A percentile compares a stretch with the other conserved stretches of the same genome.
phyloP scores from a whole-genome alignment of 2,329 filamentous ascomycete species.

The Ceratocystiopsis brevicomis region DNA sequence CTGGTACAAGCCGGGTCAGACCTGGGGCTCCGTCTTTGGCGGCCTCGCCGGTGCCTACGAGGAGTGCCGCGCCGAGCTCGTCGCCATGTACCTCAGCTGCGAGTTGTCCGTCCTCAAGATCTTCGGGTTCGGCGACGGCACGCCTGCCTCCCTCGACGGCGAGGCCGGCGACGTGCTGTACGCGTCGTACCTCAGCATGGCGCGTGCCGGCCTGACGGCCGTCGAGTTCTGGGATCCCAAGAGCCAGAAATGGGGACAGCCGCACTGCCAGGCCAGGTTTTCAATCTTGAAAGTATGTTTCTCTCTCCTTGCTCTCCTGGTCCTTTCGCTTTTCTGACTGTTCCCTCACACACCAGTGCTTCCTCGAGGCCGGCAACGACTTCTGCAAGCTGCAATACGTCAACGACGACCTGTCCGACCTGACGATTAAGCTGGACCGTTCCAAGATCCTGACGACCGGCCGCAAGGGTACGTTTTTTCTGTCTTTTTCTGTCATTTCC shows the following conservation, averaged over 20 bases:
- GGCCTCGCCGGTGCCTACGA: constrained; percentile 77
- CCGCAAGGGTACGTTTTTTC: constrained; percentile 33
- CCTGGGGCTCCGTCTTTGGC: constrained; percentile 85
- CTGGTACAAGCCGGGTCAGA: constrained; percentile 91
- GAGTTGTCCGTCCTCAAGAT: constrained; percentile 79
- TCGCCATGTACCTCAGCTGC: constrained; percentile 79
- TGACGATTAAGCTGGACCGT: constrained; percentile 68
- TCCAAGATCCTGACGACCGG: constrained; percentile 72
- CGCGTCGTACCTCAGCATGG: constrained; percentile 80
- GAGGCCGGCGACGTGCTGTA: constrained; percentile 79
- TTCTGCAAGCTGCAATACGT: constrained; percentile 69
- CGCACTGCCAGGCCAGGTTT: constrained; percentile 81
- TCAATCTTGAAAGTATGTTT: constrained; percentile 47
- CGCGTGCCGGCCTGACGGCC: constrained; percentile 70
- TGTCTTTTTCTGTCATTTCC: background rate
- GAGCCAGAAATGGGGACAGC: constrained; percentile 77
- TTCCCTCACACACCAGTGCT: constrained; percentile 28
- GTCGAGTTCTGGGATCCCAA: constrained; percentile 93
- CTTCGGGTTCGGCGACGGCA: constrained; percentile 76
- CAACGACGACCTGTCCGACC: constrained; percentile 55
- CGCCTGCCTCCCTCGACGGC: constrained; percentile 42
- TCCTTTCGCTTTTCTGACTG: background rate
- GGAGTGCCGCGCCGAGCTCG: constrained; percentile 84
- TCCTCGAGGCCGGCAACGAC: constrained; percentile 67
- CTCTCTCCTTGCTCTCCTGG: background rate